Percentiles rank a stretch among this genome's conserved stretches.
Conservation (phyloP, 768 basidiomycete genomes). For the Daedalea quercina region DNA sequence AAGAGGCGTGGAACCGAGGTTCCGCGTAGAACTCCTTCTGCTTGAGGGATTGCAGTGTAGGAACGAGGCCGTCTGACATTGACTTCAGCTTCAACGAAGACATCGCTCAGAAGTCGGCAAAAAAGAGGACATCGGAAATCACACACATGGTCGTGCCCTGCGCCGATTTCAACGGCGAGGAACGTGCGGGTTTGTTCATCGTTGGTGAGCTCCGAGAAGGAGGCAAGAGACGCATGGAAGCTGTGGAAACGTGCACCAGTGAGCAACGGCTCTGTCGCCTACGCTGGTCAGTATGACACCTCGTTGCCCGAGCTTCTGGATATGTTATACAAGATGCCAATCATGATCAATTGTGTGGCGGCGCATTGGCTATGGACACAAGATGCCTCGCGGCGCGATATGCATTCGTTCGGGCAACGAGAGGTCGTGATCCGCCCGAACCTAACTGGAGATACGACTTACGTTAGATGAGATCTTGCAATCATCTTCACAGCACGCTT, state of each 20-base stretch:
- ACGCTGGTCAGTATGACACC: too few relatives aligned
- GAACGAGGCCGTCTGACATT: slow-evolving; percentile 50
- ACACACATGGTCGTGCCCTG: slow-evolving; percentile 71
- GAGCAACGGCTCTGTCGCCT: too few relatives aligned
- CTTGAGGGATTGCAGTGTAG: slow-evolving; percentile 50
- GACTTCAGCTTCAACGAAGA: slow-evolving; percentile 42
- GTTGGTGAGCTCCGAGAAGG: slow-evolving; percentile 65
- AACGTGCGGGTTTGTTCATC: slow-evolving; percentile 81
- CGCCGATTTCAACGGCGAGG: slow-evolving; percentile 75
- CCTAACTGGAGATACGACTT: slow-evolving; percentile 20
- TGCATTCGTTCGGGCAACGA: neutral
- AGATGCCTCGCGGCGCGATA: too few relatives aligned
- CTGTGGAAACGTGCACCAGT: slow-evolving; percentile 30
- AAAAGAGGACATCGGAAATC: neutral
- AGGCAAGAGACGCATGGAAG: slow-evolving; percentile 66
- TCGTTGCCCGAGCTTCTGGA: too few relatives aligned
- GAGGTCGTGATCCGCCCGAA: neutral
- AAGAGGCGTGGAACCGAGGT: slow-evolving; percentile 84
- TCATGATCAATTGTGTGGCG: too few relatives aligned
- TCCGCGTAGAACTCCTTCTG: slow-evolving; percentile 75
- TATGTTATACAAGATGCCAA: too few relatives aligned
- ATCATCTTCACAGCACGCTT: slow-evolving; percentile 51
- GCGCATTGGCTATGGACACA: too few relatives aligned
- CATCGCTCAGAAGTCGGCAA: neutral
- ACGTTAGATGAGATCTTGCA: slow-evolving; percentile 43